These are phyloP conservation scores for Trypanosoma platydactyli DNA, from an alignment of 208 protist genomes.

Conservation along the genomic window DNA sequence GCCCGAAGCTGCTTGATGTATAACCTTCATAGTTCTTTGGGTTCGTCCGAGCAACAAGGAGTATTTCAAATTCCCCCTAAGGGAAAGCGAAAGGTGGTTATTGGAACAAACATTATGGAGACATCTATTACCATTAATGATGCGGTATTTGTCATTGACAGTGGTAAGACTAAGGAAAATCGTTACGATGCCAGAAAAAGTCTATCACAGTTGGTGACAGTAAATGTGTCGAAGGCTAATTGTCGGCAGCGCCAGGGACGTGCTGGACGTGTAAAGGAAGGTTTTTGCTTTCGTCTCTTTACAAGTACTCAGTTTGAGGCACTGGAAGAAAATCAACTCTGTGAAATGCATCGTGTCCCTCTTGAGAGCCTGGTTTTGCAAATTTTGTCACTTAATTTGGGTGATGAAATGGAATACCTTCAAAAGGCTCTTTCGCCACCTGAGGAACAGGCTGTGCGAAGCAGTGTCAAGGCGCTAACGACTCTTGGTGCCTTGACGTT, in stretches of 20 bases:
- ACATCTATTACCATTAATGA: conserved; percentile 98
- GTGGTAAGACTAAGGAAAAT: conserved; percentile 95
- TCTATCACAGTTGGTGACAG: conserved; percentile 82
- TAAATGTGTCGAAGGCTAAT: conserved; percentile 94
- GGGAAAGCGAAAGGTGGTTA: conserved; percentile 94
- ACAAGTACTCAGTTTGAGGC: conserved; percentile 80
- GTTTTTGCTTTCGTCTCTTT: conserved; percentile 95
- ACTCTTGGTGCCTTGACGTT: conserved; percentile 82
- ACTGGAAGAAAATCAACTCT: conserved; percentile 90
- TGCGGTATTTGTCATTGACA: conserved; percentile 97
- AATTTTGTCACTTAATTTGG: conserved; percentile 89
- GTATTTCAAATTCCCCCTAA: conserved; percentile 89
- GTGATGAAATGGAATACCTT: conserved; percentile 89
- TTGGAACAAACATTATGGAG: conserved; percentile 98
- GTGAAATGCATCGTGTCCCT: conserved; percentile 96
- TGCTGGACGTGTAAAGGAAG: conserved; percentile 95
- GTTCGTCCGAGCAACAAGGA: conserved; percentile 89
- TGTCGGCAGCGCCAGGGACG: conserved; percentile 94
- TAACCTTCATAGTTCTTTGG: conserved; percentile 93
- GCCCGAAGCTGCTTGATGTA: conserved; percentile 65
- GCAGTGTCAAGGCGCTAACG: conserved; percentile 84
- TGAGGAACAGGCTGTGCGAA: conserved; percentile 76
- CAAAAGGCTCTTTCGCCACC: conserved; percentile 86
- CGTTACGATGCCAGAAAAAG: conserved; percentile 85
- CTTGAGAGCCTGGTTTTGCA: conserved; percentile 95